These are phyloP conservation scores for Babesia bovis DNA, from an alignment of 169 alveolate genomes.

Conservation along the genomic window DNA sequence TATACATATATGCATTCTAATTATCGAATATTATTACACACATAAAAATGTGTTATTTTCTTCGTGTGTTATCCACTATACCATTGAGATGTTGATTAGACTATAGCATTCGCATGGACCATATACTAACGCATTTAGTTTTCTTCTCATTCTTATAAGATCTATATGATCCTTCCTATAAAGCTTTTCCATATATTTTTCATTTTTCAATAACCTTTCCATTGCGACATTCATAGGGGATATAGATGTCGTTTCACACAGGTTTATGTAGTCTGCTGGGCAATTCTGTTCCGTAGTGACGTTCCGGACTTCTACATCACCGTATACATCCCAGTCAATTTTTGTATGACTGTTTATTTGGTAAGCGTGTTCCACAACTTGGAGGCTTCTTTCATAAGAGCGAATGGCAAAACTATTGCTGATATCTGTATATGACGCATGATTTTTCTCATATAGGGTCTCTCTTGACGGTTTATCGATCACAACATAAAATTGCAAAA, in stretches of 20 bases:
- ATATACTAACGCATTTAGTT: background rate
- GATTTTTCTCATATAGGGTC: background rate
- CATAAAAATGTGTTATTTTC: too few species aligned
- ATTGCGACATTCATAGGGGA: constrained; percentile 1
- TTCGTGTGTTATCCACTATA: too few species aligned
- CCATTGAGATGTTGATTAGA: background rate
- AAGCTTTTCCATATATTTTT: background rate
- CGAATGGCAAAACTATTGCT: background rate
- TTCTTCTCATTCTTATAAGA: background rate
- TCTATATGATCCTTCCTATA: constrained; percentile 10
- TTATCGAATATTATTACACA: too few species aligned
- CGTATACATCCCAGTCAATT: background rate
- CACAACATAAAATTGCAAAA: background rate
- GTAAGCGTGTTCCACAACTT: background rate
- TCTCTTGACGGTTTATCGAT: background rate
- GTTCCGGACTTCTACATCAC: background rate
- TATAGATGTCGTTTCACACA: background rate
- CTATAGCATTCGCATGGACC: constrained; percentile 14
- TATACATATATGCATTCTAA: too few species aligned
- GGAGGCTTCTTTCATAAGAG: constrained; percentile 1
- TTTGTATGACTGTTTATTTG: background rate
- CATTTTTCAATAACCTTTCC: background rate
- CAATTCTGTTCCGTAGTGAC: background rate
- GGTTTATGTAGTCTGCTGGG: background rate
- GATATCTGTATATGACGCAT: too few species aligned